phyloP scores from a whole-genome alignment of 345 rosid species.

The Punica granatum region DNA sequence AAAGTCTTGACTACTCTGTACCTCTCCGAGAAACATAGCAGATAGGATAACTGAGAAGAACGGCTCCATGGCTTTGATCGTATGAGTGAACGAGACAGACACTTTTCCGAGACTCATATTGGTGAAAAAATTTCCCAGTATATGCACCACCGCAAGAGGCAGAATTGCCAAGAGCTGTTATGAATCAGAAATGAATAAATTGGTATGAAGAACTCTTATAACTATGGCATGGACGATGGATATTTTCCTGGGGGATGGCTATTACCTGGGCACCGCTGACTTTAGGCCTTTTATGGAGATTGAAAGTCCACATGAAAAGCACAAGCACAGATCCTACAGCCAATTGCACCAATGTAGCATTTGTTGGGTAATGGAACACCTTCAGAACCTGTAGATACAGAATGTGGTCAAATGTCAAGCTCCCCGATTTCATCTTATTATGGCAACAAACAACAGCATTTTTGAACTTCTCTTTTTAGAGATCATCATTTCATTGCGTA shows the following conservation, averaged over 20 bases:
- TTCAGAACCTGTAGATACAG: constrained; percentile 33
- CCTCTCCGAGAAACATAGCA: constrained; percentile 52
- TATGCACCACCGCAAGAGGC: constrained; percentile 38
- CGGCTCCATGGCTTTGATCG: constrained; percentile 49
- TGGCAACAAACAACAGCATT: neutral
- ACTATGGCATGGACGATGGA: neutral
- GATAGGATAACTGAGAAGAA: constrained; percentile 47
- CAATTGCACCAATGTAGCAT: constrained; percentile 32
- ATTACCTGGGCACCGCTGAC: constrained; percentile 24
- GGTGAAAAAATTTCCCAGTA: constrained; percentile 37
- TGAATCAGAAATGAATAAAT: neutral
- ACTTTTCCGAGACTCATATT: constrained; percentile 50
- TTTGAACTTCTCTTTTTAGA: neutral
- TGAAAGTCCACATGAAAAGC: constrained; percentile 37
- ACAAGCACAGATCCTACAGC: constrained; percentile 36
- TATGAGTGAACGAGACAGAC: constrained; percentile 50
- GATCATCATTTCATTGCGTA: neutral
- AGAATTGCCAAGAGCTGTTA: constrained; percentile 32
- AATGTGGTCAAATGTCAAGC: neutral
- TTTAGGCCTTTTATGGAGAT: constrained; percentile 38
- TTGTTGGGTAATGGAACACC: constrained; percentile 35
- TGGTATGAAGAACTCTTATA: neutral
- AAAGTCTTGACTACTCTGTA: constrained; percentile 7
- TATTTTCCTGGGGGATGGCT: neutral
- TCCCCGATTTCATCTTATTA: neutral